Evolutionary conservation across 2,329 filamentous ascomycete genomes (phyloP), one percentile per base, ranked within the genome.

Genomic region (Aschersonia sp.): DNA sequence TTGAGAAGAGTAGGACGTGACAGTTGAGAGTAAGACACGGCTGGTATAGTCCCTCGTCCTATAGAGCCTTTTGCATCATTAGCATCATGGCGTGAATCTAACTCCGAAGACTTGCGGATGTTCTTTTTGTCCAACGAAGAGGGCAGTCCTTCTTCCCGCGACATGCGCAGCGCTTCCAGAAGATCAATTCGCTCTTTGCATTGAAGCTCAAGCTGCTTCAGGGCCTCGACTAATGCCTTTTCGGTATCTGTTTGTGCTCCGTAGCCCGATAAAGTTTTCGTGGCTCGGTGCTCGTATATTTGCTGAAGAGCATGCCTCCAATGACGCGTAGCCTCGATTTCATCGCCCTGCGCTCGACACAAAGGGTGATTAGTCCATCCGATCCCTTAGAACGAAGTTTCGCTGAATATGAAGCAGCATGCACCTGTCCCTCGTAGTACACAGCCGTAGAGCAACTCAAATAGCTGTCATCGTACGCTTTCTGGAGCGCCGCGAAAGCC

Each of bases 401-500:
- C 3, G 35, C 7, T 30, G 38, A 38, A 43, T 38, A 20, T 4
- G 5, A 40, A 30, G 10, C 2, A 9, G 4, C 2, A 51, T 49
- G 30, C 30, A 94, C 89, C 78, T 94, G 84, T 62, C 84, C 80
- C 69, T 98, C 92, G 65, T 95, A 96, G 68, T 95, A 96, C 47
- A 95, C 86, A 40, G 91, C 91, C 2, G 89, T 97, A 10, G 89
- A 96, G 67, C 89, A 96, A 61, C 84, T 89, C 57, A 96, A 70
- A 68, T 95, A 96, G 65, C 85, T 89, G 65, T 97, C 89, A 70
- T 97, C 91, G 69, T 97, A 97, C 48, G 89, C 94, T 76, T 95
- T 96, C 70, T 97, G 91, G 65, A 96, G 80, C 52, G 81, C 80
- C 65, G 84, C 80, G 61, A 81, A 74, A 52, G 65, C 65, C 59